Percentiles rank a stretch among this genome's conserved stretches.
Evolutionary conservation across 2,329 filamentous ascomycete species (phyloP).

Genomic region (Colletotrichum tanaceti): DNA sequence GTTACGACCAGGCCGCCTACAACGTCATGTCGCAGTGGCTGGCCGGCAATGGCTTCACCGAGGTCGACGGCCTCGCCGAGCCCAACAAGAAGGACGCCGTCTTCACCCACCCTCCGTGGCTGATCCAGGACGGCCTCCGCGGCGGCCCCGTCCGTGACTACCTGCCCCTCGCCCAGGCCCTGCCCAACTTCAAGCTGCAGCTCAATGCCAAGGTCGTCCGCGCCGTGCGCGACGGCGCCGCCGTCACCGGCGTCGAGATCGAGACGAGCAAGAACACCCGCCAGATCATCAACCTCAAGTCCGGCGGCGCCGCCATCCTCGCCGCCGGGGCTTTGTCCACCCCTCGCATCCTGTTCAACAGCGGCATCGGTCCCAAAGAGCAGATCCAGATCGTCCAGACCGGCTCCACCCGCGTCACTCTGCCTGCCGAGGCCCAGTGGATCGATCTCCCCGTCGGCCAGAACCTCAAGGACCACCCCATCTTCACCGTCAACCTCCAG

Average conservation of each 20-base stretch:
- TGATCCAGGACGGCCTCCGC: slow-evolving; percentile 41
- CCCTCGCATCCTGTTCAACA: slow-evolving; percentile 65
- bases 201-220: slow-evolving; percentile 43
- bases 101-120: slow-evolving; percentile 42
- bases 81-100: slow-evolving; percentile 41
- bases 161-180: slow-evolving; percentile 49
- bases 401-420: slow-evolving; percentile 50
- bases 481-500: slow-evolving; percentile 47
- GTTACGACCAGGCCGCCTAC: slow-evolving; percentile 42
- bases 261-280: slow-evolving; percentile 40
- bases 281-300: slow-evolving; percentile 43
- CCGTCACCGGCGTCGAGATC: slow-evolving; percentile 51
- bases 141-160: slow-evolving; percentile 50
- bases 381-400: slow-evolving; percentile 62
- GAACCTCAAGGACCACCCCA: slow-evolving; percentile 52
- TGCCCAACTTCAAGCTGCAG: slow-evolving; percentile 52
- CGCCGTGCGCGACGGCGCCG: slow-evolving; percentile 44
- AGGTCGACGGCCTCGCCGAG: slow-evolving; percentile 40
- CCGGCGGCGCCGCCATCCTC: slow-evolving; percentile 40
- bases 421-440: slow-evolving; percentile 45
- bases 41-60: slow-evolving; percentile 37
- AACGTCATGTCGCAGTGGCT: slow-evolving; percentile 40
- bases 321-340: slow-evolving; percentile 42
- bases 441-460: slow-evolving; percentile 56
- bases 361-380: slow-evolving; percentile 63